Conservation (phyloP, 305 asterid species). For the Lippia alba region DNA sequence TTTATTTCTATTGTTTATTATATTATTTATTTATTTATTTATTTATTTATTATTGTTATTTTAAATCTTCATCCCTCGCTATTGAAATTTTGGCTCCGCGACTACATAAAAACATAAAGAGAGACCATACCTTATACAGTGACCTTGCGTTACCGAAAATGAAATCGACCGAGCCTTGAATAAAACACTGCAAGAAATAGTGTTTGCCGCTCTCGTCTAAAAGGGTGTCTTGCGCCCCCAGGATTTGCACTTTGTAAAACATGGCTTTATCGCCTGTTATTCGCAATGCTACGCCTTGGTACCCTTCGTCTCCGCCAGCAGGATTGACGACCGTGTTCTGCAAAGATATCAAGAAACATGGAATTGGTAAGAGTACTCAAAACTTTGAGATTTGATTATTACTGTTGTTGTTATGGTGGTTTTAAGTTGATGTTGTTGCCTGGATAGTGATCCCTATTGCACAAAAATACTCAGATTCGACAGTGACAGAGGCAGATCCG, state of each 20-base stretch:
- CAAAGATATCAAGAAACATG: neutral
- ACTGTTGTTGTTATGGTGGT: too few species aligned
- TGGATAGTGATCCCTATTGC: constrained; percentile 63
- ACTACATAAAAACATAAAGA: too few species aligned
- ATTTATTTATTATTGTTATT: too few species aligned
- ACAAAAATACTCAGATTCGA: constrained; percentile 68
- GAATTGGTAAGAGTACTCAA: too few species aligned
- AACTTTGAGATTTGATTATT: neutral
- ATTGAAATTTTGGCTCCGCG: too few species aligned
- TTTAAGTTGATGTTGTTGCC: constrained; percentile 39
- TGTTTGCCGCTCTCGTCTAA: constrained; percentile 65
- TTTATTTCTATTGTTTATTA: too few species aligned
- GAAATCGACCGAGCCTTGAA: constrained; percentile 71
- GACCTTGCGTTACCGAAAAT: constrained; percentile 73
- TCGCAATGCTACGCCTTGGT: constrained; percentile 71
- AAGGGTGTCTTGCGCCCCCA: constrained; percentile 79
- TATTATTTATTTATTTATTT: too few species aligned
- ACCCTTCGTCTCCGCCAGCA: constrained; percentile 39
- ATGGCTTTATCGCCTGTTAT: constrained; percentile 55
- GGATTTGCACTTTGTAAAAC: constrained; percentile 56
- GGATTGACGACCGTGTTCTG: constrained; percentile 54
- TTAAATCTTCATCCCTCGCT: too few species aligned
- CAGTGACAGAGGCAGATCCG: constrained; percentile 54
- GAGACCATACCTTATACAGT: constrained; percentile 53
- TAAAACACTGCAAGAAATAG: constrained; percentile 54